These are phyloP conservation scores for Pseudogymnoascus sp. DNA, from an alignment of 2,329 filamentous ascomycete species.

Conservation along the genomic window DNA sequence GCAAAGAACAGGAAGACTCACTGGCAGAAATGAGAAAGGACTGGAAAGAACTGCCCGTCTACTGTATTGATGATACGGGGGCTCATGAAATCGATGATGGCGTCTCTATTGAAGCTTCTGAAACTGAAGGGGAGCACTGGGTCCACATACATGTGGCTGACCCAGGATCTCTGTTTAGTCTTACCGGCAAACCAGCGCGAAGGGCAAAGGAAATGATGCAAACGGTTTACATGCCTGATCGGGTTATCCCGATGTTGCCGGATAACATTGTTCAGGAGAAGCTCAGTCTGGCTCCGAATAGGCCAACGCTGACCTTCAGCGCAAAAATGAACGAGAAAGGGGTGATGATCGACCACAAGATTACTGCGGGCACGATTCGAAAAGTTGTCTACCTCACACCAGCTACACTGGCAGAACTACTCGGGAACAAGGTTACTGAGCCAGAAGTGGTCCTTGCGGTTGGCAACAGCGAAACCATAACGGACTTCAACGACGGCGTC, in stretches of 20 bases:
- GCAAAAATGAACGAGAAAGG: constrained; percentile 46
- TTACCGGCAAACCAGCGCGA: constrained; percentile 47
- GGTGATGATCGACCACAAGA: constrained; percentile 42
- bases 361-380: constrained; percentile 44
- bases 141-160: constrained; percentile 73
- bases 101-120: constrained; percentile 57
- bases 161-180: constrained; percentile 60
- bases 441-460: not conserved
- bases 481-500: not conserved
- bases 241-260: constrained; percentile 50
- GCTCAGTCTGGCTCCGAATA: constrained; percentile 45
- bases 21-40: constrained; percentile 47
- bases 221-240: constrained; percentile 52
- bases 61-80: constrained; percentile 60
- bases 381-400: constrained; percentile 51
- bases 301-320: constrained; percentile 54
- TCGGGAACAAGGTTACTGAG: constrained; percentile 11
- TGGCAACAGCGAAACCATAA: not conserved
- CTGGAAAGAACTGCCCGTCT: constrained; percentile 52
- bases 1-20: constrained; percentile 32
- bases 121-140: constrained; percentile 52
- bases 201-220: constrained; percentile 53
- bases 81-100: constrained; percentile 73
- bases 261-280: constrained; percentile 36
- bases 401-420: constrained; percentile 35